Evolutionary conservation across 2,329 filamentous ascomycete species (phyloP).

Genomic region (Laburnicola sp.): DNA sequence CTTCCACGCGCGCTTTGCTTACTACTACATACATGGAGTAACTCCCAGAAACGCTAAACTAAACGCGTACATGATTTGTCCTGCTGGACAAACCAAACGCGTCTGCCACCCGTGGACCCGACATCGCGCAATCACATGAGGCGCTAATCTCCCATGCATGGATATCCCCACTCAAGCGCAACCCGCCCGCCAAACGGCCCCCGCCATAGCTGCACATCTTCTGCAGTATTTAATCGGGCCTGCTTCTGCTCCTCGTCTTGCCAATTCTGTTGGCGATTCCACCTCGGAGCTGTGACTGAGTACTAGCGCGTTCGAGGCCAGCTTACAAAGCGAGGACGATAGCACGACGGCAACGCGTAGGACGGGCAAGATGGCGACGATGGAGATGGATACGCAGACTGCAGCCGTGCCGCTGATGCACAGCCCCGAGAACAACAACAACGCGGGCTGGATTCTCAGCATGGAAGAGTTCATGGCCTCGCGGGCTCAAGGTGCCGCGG

Average conservation of each 20-base stretch:
- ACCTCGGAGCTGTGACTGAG: neutral
- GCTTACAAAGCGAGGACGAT: neutral
- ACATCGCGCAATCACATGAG: conserved; percentile 30
- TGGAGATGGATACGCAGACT: conserved; percentile 1
- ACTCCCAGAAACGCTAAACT: too few relatives aligned
- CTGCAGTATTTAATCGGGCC: conserved; percentile 24
- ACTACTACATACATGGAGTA: too few relatives aligned
- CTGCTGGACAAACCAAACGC: conserved; percentile 13
- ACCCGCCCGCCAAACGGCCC: neutral
- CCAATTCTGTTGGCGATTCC: neutral
- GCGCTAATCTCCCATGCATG: conserved; percentile 7
- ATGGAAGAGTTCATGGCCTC: conserved; percentile 11
- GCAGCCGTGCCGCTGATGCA: neutral
- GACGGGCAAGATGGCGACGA: neutral
- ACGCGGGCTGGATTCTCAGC: conserved; percentile 10
- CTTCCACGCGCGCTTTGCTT: too few relatives aligned
- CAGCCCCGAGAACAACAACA: neutral
- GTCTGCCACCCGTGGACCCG: neutral
- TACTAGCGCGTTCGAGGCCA: neutral
- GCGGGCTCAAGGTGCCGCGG: neutral
- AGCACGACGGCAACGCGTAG: neutral
- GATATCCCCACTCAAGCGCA: neutral
- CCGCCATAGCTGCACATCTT: conserved; percentile 17
- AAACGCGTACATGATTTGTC: too few relatives aligned
- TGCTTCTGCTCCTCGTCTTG: neutral